Base-by-base conservation (phyloP, 1,284 basidiomycete species). In the Fistulina hepatica region DNA sequence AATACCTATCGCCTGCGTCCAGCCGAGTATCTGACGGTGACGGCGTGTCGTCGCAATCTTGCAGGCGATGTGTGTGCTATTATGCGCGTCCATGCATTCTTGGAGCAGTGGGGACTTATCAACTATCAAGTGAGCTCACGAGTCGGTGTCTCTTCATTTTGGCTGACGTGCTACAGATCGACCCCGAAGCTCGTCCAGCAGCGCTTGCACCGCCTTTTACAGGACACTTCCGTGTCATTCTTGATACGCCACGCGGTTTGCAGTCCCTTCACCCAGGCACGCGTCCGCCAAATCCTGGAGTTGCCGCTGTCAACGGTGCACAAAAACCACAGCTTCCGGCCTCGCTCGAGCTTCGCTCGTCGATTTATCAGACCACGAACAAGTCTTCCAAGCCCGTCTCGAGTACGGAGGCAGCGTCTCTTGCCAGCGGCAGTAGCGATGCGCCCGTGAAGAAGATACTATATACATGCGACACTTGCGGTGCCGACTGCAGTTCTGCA, bases 41-140 rank as follows among this genome's bases (percentile, higher is more conserved):
- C 94, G 2, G 94, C 94, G 2, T 99, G 94, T 56, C 64, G 94
- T 52, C 68, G 95, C 46, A 98, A 98, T 60, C 61, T 99, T 44
- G 94, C 94, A 3, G 95, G 95, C 40, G 94, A 99, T 57, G 94
- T 98, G 7, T 97, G 95, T 54, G 92, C 92, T 19, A 90, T 98
- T 55, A 97, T 97, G 93, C 78, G 95, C 37, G 94, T 98, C 1
- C 94, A 99, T 59, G 93, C 91, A 12, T 97, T 99, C 59, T 70
- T 99, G 28, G 95, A 98, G 59, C 94, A 97, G 56, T 99, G 94
- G 94, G 94, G 95, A 0, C 69, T 99, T 43, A 84, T 99, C 57
- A 99, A 99, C 67, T 99, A 99, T 56, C 94, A 95, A 71, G 91
- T 90, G 49, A 40, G 73, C n/a, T 56, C 3, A 25, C 80, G 44